Conservation (phyloP, 2,329 filamentous ascomycete genomes). For the Albophoma yamanashiensis region DNA sequence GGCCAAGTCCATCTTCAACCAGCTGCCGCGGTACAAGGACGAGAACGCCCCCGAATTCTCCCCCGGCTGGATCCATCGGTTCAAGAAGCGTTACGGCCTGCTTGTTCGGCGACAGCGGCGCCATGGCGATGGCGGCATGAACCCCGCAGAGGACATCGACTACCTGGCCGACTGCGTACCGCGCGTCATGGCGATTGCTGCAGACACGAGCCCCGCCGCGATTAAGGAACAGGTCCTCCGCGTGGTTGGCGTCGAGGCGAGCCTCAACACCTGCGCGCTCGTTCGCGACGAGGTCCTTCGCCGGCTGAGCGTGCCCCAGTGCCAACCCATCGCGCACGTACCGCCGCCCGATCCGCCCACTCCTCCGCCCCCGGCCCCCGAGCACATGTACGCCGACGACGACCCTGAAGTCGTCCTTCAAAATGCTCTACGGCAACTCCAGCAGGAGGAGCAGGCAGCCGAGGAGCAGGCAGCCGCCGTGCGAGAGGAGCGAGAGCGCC, state of each 20-base stretch:
- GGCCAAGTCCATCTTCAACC: constrained; percentile 47
- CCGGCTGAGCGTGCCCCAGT: constrained; percentile 14
- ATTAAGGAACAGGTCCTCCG: constrained; percentile 48
- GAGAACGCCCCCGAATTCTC: constrained; percentile 51
- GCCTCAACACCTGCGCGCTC: constrained; percentile 41
- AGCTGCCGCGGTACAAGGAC: constrained; percentile 49
- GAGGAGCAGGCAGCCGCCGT: constrained; percentile 46
- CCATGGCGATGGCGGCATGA: constrained; percentile 33
- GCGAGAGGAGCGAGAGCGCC: constrained; percentile 40
- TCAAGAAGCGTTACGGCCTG: constrained; percentile 52
- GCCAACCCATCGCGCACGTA: constrained; percentile 9
- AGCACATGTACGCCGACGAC: constrained; percentile 35
- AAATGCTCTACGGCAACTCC: constrained; percentile 46
- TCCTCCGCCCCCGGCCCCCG: constrained; percentile 19
- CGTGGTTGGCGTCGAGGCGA: constrained; percentile 43
- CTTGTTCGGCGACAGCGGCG: constrained; percentile 46
- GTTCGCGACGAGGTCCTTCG: constrained; percentile 48
- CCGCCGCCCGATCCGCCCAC: constrained; percentile 11
- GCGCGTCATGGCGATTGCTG: constrained; percentile 45
- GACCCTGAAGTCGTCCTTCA: constrained; percentile 49
- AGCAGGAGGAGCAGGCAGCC: constrained; percentile 47
- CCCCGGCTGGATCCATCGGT: constrained; percentile 53
- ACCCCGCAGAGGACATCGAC: constrained; percentile 43
- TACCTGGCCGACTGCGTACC: constrained; percentile 52
- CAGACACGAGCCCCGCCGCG: constrained; percentile 48